A percentile compares a stretch with the other conserved stretches of the same genome.
Conservation (phyloP, 345 rosid species). For the Eucalyptus albens region DNA sequence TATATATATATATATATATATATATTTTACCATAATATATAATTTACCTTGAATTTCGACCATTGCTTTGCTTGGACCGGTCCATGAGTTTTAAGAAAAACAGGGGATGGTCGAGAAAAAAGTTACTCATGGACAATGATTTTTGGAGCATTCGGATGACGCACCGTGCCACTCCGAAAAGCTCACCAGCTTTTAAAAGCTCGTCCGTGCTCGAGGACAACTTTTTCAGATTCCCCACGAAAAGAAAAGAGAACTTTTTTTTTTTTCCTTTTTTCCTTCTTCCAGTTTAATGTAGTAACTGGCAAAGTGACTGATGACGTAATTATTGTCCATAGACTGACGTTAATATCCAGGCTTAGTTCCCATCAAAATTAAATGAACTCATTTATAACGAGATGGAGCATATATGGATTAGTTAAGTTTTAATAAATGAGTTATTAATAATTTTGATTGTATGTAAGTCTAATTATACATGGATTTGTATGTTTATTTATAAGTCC, state of each 20-base stretch:
- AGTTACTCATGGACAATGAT: background rate
- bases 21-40: background rate
- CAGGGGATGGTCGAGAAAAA: background rate
- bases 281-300: background rate
- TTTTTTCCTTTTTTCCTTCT: background rate
- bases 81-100: background rate
- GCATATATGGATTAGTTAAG: too few species aligned
- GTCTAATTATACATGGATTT: too few species aligned
- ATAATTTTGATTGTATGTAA: too few species aligned
- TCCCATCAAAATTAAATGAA: background rate
- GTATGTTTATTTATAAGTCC: background rate
- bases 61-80: background rate
- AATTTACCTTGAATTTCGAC: background rate
- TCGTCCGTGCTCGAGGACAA: background rate
- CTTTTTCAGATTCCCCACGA: background rate
- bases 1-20: too few species aligned
- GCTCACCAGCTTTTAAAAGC: background rate
- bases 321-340: background rate
- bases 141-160: background rate
- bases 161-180: background rate
- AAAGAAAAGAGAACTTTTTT: background rate
- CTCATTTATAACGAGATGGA: too few species aligned
- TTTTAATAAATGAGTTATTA: too few species aligned
- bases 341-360: background rate
- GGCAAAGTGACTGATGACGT: background rate